These are phyloP conservation scores for Erucastrum elatum DNA, from an alignment of 345 rosid genomes.

Conservation along the genomic window DNA sequence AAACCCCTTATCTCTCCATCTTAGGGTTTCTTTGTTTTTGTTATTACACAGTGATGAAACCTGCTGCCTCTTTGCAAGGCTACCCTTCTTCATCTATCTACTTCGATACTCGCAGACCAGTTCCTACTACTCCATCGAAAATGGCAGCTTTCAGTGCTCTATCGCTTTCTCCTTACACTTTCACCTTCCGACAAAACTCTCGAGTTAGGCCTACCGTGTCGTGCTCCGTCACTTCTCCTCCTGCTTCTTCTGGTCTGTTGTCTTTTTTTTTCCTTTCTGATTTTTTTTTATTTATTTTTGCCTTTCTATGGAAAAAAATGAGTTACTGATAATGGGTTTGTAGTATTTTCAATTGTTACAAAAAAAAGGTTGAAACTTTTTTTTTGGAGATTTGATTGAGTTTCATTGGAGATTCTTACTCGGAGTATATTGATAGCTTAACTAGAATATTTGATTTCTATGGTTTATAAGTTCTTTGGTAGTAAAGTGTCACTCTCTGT, in stretches of 20 bases:
- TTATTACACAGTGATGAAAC: slow-evolving; percentile 23
- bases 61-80: slow-evolving; percentile 34
- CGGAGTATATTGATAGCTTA: not conserved
- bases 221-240: slow-evolving; percentile 58
- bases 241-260: slow-evolving; percentile 46
- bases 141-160: slow-evolving; percentile 71
- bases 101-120: slow-evolving; percentile 38
- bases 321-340: slow-evolving; percentile 16
- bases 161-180: slow-evolving; percentile 48
- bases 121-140: slow-evolving; percentile 22
- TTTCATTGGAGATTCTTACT: not conserved
- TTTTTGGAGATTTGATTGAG: slow-evolving; percentile 1
- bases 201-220: slow-evolving; percentile 41
- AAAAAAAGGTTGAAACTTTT: not conserved
- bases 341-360: slow-evolving; percentile 2
- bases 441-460: not conserved
- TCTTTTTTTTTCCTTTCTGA: not conserved
- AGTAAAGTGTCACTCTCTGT: not conserved
- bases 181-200: slow-evolving; percentile 38
- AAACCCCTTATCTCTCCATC: slow-evolving; percentile 22
- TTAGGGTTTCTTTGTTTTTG: slow-evolving; percentile 10
- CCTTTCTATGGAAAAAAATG: not conserved
- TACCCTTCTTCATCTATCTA: slow-evolving; percentile 28
- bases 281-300: not conserved
- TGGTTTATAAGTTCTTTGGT: not conserved